Evolutionary conservation across 805 yeast genomes (phyloP).

Genomic region (Brettanomyces custersianus): DNA sequence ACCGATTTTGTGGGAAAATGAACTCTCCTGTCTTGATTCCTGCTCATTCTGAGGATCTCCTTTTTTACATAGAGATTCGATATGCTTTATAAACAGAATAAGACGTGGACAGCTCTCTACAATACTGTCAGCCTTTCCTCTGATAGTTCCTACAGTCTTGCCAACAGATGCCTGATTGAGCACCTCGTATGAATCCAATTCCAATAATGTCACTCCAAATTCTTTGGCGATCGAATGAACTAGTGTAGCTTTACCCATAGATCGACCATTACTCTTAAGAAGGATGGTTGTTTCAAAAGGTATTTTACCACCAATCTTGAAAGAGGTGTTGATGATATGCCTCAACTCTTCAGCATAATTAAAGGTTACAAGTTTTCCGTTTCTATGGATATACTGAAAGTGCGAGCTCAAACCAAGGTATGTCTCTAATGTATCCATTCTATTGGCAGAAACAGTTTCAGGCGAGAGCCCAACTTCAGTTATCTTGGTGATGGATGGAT

Average conservation of each 20-base stretch:
- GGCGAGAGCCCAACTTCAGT: slow-evolving; percentile 55
- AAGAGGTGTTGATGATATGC: slow-evolving; percentile 47
- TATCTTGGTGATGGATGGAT: slow-evolving; percentile 60
- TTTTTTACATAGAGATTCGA: slow-evolving; percentile 66
- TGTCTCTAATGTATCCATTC: slow-evolving; percentile 2
- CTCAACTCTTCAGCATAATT: slow-evolving; percentile 41
- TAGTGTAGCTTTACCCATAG: slow-evolving; percentile 69
- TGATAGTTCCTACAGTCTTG: slow-evolving; percentile 68
- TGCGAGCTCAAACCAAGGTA: slow-evolving; percentile 6
- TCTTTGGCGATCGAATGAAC: slow-evolving; percentile 45
- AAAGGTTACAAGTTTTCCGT: slow-evolving; percentile 25
- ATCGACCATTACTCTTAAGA: slow-evolving; percentile 60
- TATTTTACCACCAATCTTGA: slow-evolving; percentile 22
- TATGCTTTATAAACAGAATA: slow-evolving; percentile 56
- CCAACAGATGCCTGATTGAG: slow-evolving; percentile 63
- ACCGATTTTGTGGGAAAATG: slow-evolving; percentile 44
- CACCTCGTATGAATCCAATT: slow-evolving; percentile 61
- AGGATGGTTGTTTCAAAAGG: slow-evolving; percentile 53
- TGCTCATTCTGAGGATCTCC: slow-evolving; percentile 42
- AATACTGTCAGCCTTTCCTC: slow-evolving; percentile 67
- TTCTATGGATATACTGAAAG: slow-evolving; percentile 6
- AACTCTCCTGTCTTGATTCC: slow-evolving; percentile 23
- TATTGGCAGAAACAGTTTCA: slow-evolving; percentile 22
- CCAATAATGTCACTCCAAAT: slow-evolving; percentile 58
- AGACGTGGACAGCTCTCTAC: slow-evolving; percentile 35